Conservation (phyloP, 1,284 basidiomycete genomes). For the Serendipita sp. region DNA sequence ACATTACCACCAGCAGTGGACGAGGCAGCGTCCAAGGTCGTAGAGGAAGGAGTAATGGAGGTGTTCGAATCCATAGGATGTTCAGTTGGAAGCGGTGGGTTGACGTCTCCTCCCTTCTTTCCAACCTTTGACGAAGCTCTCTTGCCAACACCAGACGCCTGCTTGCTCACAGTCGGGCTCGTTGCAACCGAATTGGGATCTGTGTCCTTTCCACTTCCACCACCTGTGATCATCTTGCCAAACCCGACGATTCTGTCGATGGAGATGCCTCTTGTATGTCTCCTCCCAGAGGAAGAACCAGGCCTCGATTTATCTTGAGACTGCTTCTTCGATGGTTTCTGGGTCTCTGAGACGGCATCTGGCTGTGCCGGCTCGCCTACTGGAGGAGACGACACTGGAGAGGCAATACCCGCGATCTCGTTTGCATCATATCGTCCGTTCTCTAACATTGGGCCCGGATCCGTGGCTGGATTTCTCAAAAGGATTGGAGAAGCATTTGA, state of each 20-base stretch:
- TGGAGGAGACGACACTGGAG: neutral
- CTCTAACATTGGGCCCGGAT: conserved; percentile 7
- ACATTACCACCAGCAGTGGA: neutral
- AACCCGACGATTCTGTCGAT: conserved; percentile 58
- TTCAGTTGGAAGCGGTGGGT: neutral
- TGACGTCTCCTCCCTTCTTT: neutral
- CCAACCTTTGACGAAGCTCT: conserved; percentile 22
- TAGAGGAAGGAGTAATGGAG: neutral
- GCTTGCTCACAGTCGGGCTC: conserved; percentile 9
- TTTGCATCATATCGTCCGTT: neutral
- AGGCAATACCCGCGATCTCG: neutral
- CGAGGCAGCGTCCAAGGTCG: neutral
- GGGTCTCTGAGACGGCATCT: neutral
- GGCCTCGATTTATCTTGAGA: conserved; percentile 2
- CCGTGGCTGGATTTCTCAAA: conserved; percentile 8
- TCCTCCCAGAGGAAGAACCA: conserved; percentile 26
- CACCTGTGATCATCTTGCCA: conserved; percentile 39
- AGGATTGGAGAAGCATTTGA: conserved; percentile 8
- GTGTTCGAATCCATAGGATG: neutral
- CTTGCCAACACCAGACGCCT: conserved; percentile 15
- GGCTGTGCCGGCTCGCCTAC: neutral
- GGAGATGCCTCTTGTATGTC: conserved; percentile 47
- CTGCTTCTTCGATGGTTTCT: conserved; percentile 8
- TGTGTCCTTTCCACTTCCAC: neutral
- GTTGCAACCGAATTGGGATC: conserved; percentile 1